Evolutionary conservation across 2,329 filamentous ascomycete species (phyloP).

Genomic region (Fusarium tuaranense): DNA sequence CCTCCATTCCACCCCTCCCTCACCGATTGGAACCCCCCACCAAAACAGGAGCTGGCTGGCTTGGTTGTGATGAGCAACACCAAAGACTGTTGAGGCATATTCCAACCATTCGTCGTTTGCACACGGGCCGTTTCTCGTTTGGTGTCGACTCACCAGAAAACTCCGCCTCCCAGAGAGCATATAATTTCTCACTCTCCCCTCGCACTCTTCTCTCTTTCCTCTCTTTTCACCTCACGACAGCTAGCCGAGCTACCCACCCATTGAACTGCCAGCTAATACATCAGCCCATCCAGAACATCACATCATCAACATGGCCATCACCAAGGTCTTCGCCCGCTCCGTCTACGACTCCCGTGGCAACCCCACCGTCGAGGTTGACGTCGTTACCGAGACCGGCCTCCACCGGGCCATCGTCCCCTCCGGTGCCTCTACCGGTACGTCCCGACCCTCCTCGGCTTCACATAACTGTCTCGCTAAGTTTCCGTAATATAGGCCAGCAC

Average conservation of each 20-base stretch:
- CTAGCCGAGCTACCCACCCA: slow-evolving; percentile 23
- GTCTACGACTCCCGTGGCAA: slow-evolving; percentile 99
- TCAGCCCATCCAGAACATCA: slow-evolving; percentile 36
- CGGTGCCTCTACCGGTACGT: slow-evolving; percentile 90
- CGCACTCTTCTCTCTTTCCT: slow-evolving; percentile 22
- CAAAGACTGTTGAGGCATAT: slow-evolving; percentile 45
- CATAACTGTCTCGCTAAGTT: slow-evolving; percentile 43
- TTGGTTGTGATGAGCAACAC: slow-evolving; percentile 44
- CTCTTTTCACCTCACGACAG: slow-evolving; percentile 6
- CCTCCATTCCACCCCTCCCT: slow-evolving; percentile 32
- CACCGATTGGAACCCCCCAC: slow-evolving; percentile 41
- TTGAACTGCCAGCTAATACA: slow-evolving; percentile 35
- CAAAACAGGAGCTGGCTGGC: slow-evolving; percentile 42
- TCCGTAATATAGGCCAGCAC: slow-evolving; percentile 75
- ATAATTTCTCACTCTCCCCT: slow-evolving; percentile 25
- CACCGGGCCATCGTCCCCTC: slow-evolving; percentile 98
- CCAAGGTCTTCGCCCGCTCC: slow-evolving; percentile 90
- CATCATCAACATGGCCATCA: slow-evolving; percentile 81
- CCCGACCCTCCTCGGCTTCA: slow-evolving; percentile 41
- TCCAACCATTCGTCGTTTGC: slow-evolving; percentile 34
- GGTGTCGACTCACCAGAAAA: slow-evolving; percentile 23
- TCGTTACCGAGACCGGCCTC: slow-evolving; percentile 94
- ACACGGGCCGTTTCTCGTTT: slow-evolving; percentile 26
- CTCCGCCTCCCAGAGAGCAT: slow-evolving; percentile 17
- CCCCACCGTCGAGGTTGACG: slow-evolving; percentile 98